Base-by-base conservation (phyloP, 441 rosid species). In the Adansonia gregorii region DNA sequence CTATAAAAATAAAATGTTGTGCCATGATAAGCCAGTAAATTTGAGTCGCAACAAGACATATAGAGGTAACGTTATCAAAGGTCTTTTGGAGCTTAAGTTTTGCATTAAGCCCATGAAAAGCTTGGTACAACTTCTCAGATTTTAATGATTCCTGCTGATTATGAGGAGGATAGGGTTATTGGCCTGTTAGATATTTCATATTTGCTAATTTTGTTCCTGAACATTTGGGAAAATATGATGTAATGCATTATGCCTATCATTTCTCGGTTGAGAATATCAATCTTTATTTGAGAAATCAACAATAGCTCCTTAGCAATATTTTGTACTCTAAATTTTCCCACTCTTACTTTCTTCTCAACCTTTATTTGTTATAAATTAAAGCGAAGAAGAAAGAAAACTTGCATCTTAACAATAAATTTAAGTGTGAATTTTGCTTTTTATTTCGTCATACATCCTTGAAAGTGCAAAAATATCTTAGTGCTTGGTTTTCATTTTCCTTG, bases 401-500 rank as follows among this genome's bases (percentile, higher is more conserved):
- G 45, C 60, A 15, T 70, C 20, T 15, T 48, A 49, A 7, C 15
- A 45, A 46, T 70, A 27, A 22, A 51, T 27, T 69, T 56, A 24
- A 51, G 48, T 27, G 15, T 52, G n/a, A 31, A 17, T 52, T 71
- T 71, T 72, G 11, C 48, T 56, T 72, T 49, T 31, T 54, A 27
- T 71, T 49, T 45, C 58, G 8, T 74, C 43, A 8, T 5, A 46
- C 54, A 73, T 61, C 55, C 73, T 39, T 39, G 39, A 49, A 63
- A 11, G 54, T 61, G 76, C 67, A 31, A 27, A 43, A 71, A 12
- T 45, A 67, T 68, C 60, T 31, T 2, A 41, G 39, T 6, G 7
- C 55, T 60, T 60, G 27, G 20, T n/a, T 67, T 60, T 68, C 31
- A 54, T 54, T 41, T 70, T 74, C 54, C 67, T 55, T 48, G 67